phyloP scores from a whole-genome alignment of 805 yeast genomes.

The Kuraishia molischiana region DNA sequence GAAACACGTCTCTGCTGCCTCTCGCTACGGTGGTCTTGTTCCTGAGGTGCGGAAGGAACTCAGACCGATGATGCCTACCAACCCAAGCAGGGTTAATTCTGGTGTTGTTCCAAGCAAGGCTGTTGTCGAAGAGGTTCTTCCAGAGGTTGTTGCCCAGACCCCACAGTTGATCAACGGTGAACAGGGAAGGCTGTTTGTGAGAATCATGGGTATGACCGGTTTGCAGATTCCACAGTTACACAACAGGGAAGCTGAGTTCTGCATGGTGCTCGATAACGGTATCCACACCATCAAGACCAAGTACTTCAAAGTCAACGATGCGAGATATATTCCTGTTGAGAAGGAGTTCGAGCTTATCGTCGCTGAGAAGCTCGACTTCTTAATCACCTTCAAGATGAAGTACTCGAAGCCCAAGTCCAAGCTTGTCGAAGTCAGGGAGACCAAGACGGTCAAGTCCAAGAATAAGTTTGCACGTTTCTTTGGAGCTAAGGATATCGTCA shows the following conservation, averaged over 20 bases:
- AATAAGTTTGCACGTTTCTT: slow-evolving; percentile 19
- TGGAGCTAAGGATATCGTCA: slow-evolving; percentile 31
- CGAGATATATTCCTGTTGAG: slow-evolving; percentile 27
- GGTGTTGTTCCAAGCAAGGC: neutral
- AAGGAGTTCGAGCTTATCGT: slow-evolving; percentile 78
- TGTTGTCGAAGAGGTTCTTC: neutral
- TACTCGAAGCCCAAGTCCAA: slow-evolving; percentile 41
- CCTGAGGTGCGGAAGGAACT: neutral
- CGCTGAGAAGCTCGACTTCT: slow-evolving; percentile 49
- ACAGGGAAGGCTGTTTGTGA: slow-evolving; percentile 43
- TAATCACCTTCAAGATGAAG: slow-evolving; percentile 62
- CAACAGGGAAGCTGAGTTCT: slow-evolving; percentile 36
- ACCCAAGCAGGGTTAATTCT: slow-evolving; percentile 1
- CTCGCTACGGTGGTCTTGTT: neutral
- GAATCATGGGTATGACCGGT: slow-evolving; percentile 34
- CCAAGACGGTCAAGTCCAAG: slow-evolving; percentile 23
- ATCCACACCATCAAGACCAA: slow-evolving; percentile 64
- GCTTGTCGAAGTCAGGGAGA: slow-evolving; percentile 52
- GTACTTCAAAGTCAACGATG: slow-evolving; percentile 22
- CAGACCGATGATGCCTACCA: neutral
- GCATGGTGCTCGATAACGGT: slow-evolving; percentile 67
- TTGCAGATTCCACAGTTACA: slow-evolving; percentile 37
- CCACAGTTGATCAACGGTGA: slow-evolving; percentile 16
- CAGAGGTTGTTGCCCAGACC: neutral
- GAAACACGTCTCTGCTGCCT: neutral